phyloP scores from a whole-genome alignment of 2,329 filamentous ascomycete species.

The Trichoderma endophyticum region DNA sequence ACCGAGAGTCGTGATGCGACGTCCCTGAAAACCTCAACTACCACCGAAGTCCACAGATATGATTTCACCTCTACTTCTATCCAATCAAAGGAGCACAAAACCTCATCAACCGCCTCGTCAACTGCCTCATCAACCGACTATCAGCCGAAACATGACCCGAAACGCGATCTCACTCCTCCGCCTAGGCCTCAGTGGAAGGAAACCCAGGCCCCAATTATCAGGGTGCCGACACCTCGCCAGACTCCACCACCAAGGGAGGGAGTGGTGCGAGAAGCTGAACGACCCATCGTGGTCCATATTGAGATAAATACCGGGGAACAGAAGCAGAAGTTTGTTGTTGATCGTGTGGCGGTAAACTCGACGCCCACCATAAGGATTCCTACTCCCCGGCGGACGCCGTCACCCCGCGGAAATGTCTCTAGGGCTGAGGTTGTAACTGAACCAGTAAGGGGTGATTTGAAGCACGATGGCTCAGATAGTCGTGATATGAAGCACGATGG shows the following conservation, averaged over 20 bases:
- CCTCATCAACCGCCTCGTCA: slow-evolving; percentile 19
- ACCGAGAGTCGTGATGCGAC: not conserved
- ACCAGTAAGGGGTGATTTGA: not conserved
- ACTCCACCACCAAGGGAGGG: slow-evolving; percentile 29
- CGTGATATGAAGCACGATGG: not conserved
- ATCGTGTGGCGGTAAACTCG: slow-evolving; percentile 2
- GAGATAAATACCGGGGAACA: slow-evolving; percentile 8
- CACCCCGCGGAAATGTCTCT: not conserved
- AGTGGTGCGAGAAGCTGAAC: not conserved
- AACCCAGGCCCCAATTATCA: slow-evolving; percentile 35
- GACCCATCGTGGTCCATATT: slow-evolving; percentile 5
- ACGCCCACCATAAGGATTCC: slow-evolving; percentile 14
- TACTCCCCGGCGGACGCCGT: slow-evolving; percentile 18
- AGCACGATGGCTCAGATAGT: slow-evolving; percentile 1
- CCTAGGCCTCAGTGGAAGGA: not conserved
- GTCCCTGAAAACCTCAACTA: not conserved
- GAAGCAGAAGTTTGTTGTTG: slow-evolving; percentile 6
- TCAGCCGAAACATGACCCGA: not conserved
- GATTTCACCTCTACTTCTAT: not conserved
- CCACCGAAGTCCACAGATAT: not conserved
- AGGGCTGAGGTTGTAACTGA: not conserved
- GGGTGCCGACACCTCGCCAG: slow-evolving; percentile 36
- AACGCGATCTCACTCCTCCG: not conserved
- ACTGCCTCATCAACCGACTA: slow-evolving; percentile 19
- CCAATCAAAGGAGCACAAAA: slow-evolving; percentile 6